phyloP scores from a whole-genome alignment of 192 early-diverging fungal genomes.

The Coemansia sp. region DNA sequence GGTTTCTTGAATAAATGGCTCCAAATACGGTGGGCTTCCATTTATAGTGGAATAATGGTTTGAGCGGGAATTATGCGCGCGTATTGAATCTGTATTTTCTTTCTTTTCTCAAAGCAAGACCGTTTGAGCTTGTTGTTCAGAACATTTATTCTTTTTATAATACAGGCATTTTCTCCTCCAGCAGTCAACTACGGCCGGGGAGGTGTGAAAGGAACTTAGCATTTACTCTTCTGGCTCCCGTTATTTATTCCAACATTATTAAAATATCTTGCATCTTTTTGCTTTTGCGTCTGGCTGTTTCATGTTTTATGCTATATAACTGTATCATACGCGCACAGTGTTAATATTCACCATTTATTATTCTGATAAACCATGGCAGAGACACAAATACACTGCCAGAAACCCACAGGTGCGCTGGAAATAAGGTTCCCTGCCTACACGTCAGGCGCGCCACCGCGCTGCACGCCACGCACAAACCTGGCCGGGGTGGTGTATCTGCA shows the following conservation, averaged over 20 bases:
- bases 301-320: not conserved
- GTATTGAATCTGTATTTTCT: not conserved
- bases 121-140: too few relatives aligned
- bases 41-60: not conserved
- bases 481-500: conserved; percentile 45
- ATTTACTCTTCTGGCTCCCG: too few relatives aligned
- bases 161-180: too few relatives aligned
- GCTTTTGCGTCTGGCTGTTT: too few relatives aligned
- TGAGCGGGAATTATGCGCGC: conserved; percentile 2
- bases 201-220: too few relatives aligned
- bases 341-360: not conserved
- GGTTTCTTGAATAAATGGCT: not conserved
- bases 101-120: not conserved
- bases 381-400: not conserved
- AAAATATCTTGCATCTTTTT: not conserved
- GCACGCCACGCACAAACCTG: conserved; percentile 44
- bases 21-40: not conserved
- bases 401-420: conserved; percentile 22
- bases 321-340: not conserved
- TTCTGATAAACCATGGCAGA: not conserved
- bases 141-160: too few relatives aligned
- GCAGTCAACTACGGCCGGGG: too few relatives aligned
- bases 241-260: not conserved
- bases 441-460: conserved; percentile 37
- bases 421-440: conserved; percentile 52